These are phyloP conservation scores for Hirsutella minnesotensis DNA, from an alignment of 2,329 filamentous ascomycete species.

Conservation along the genomic window DNA sequence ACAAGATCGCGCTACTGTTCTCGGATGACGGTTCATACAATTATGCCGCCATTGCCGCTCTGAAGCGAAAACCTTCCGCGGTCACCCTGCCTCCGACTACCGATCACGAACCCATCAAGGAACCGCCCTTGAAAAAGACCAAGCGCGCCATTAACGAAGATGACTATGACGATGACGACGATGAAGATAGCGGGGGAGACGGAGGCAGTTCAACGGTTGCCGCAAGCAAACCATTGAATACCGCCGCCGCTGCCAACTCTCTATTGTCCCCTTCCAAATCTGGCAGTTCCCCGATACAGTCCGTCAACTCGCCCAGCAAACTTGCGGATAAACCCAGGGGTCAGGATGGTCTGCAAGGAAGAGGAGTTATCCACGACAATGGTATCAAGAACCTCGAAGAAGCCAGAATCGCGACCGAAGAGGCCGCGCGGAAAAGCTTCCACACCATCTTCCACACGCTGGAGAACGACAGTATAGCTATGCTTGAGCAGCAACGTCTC, in stretches of 20 bases:
- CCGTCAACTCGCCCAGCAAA: slow-evolving; percentile 48
- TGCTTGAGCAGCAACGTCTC: slow-evolving; percentile 93
- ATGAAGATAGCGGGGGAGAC: slow-evolving; percentile 58
- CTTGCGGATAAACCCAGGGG: slow-evolving; percentile 41
- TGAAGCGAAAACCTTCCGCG: slow-evolving; percentile 29
- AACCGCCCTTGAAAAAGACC: slow-evolving; percentile 60
- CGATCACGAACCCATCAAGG: slow-evolving; percentile 45
- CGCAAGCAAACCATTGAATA: slow-evolving; percentile 39
- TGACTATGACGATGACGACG: slow-evolving; percentile 77
- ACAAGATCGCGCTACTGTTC: slow-evolving; percentile 68
- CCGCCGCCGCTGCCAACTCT: slow-evolving; percentile 41
- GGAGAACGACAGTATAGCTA: slow-evolving; percentile 88
- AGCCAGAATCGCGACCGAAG: slow-evolving; percentile 80
- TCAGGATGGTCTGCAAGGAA: slow-evolving; percentile 34
- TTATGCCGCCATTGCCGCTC: slow-evolving; percentile 38
- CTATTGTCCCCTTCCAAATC: slow-evolving; percentile 60
- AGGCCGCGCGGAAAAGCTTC: slow-evolving; percentile 80
- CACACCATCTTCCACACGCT: slow-evolving; percentile 90
- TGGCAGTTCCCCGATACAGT: slow-evolving; percentile 54
- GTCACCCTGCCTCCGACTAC: slow-evolving; percentile 40
- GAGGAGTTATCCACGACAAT: slow-evolving; percentile 67
- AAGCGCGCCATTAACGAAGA: slow-evolving; percentile 73
- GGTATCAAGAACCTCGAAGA: slow-evolving; percentile 88
- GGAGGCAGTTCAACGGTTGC: slow-evolving; percentile 33
- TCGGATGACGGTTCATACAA: slow-evolving; percentile 42